phyloP scores from a whole-genome alignment of 2,329 filamentous ascomycete species.

The Curvularia sp. region DNA sequence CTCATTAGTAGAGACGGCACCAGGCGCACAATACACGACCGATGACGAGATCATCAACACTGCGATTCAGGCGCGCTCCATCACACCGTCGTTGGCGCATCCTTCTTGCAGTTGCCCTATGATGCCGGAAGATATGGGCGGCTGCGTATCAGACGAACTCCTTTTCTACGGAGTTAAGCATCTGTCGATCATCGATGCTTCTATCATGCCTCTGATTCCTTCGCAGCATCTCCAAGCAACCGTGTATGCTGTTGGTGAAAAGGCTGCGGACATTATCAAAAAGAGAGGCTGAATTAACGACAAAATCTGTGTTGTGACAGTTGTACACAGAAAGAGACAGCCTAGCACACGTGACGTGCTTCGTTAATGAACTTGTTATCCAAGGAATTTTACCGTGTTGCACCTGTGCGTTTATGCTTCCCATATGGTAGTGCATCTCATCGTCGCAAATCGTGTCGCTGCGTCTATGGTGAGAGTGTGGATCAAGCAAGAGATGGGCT shows the following conservation, averaged over 20 bases:
- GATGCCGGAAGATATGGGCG: conserved; percentile 44
- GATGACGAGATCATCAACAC: conserved; percentile 39
- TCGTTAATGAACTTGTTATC: neutral
- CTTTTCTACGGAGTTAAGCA: conserved; percentile 41
- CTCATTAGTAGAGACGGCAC: conserved; percentile 32
- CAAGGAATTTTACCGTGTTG: neutral
- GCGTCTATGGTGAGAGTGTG: neutral
- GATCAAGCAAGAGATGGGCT: neutral
- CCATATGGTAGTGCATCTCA: neutral
- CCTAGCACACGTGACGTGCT: neutral
- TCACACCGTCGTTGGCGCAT: conserved; percentile 38
- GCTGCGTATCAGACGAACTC: conserved; percentile 38
- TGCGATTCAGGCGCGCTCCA: conserved; percentile 22
- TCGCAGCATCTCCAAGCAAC: conserved; percentile 44
- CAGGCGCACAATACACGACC: conserved; percentile 36
- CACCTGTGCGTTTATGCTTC: too few relatives aligned
- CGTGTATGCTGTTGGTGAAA: conserved; percentile 47
- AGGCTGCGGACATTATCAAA: conserved; percentile 44
- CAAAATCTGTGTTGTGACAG: neutral
- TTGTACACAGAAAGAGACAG: neutral
- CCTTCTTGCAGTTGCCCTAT: conserved; percentile 42
- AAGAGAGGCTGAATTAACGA: conserved; percentile 14
- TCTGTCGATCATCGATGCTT: conserved; percentile 43
- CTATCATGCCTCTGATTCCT: conserved; percentile 44
- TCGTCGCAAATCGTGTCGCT: neutral